Base-by-base conservation (phyloP, 768 basidiomycete species). In the Mrakia hoshinonis region DNA sequence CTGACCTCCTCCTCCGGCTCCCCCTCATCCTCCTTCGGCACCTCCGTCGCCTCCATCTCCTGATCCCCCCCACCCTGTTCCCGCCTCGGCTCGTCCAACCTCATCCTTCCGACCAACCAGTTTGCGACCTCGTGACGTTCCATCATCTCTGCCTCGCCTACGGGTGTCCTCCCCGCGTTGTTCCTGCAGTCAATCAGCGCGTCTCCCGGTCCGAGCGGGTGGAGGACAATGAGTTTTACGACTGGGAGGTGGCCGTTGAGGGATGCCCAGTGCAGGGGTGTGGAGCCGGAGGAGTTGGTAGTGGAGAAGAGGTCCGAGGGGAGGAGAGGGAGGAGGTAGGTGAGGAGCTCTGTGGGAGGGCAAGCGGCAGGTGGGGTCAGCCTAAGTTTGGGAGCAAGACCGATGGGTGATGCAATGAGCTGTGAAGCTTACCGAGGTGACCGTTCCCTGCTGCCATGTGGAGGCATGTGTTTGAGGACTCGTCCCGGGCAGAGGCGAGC, bases 371-470 rank as follows among this genome's bases (percentile, higher is more conserved):
- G n/a, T n/a, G n/a, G n/a, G n/a, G n/a, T n/a, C n/a, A n/a, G n/a
- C n/a, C n/a, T n/a, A n/a, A n/a, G n/a, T n/a, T n/a, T n/a, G n/a
- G n/a, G n/a, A n/a, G n/a, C n/a, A n/a, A n/a, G n/a, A n/a, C n/a
- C n/a, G n/a, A n/a, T n/a, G n/a, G n/a, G n/a, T n/a, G n/a, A n/a
- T n/a, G n/a, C n/a, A n/a, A n/a, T n/a, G n/a, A n/a, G n/a, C n/a
- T n/a, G 43, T 5, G 38, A 29, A 3, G 77, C 80, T 72, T 76
- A 94, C 93, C 91, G 81, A 82, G 75, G 82, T 96, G 93, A 0
- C 93, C 93, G 79, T 97, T 97, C 0, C 85, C 93, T 69, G 85
- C 87, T 18, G 85, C 83, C 92, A 95, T 95, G 79, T 96, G 93
- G 48, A 96, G 81, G 49, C 87, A 81, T 2, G 85, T 86, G 81